These are phyloP conservation scores for Tubosaeta brunneosetosa DNA, from an alignment of 768 basidiomycete species.

Conservation along the genomic window DNA sequence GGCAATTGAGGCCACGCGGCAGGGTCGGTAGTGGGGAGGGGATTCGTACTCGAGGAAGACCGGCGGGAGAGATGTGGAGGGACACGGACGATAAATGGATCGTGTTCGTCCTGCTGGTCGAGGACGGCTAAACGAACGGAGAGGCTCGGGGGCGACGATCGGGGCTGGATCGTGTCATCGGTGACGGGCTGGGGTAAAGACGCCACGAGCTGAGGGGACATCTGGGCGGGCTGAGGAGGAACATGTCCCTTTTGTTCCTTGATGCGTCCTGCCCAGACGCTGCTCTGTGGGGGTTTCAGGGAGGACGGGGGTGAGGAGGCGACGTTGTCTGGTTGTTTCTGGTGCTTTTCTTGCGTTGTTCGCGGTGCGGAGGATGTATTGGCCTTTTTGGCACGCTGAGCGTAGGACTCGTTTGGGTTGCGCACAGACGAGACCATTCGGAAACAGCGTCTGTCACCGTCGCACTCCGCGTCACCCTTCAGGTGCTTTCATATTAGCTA, in stretches of 20 bases:
- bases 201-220: conserved; percentile 10
- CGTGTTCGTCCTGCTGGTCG: conserved; percentile 28
- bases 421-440: conserved; percentile 33
- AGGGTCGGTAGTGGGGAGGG: conserved; percentile 17
- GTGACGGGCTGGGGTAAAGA: conserved; percentile 9
- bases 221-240: conserved; percentile 7
- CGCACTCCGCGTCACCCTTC: conserved; percentile 18
- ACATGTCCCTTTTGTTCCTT: conserved; percentile 34
- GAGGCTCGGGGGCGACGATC: conserved; percentile 17
- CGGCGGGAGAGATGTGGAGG: conserved; percentile 31
- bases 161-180: conserved; percentile 16
- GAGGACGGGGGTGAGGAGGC: neutral
- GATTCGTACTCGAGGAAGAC: conserved; percentile 23
- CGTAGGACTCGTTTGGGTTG: conserved; percentile 51
- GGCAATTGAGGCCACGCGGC: conserved; percentile 18
- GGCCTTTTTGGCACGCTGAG: conserved; percentile 49
- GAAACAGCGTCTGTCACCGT: conserved; percentile 21
- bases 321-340: neutral
- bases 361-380: conserved; percentile 6
- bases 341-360: neutral
- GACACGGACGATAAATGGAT: conserved; percentile 44
- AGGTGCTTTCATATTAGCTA: conserved; percentile 12
- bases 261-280: conserved; percentile 42
- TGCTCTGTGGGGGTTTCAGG: conserved; percentile 24
- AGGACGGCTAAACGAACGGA: conserved; percentile 20